Conservation (phyloP, 352 stramenopile genomes). For the Globisporangium cylindrosporum region DNA sequence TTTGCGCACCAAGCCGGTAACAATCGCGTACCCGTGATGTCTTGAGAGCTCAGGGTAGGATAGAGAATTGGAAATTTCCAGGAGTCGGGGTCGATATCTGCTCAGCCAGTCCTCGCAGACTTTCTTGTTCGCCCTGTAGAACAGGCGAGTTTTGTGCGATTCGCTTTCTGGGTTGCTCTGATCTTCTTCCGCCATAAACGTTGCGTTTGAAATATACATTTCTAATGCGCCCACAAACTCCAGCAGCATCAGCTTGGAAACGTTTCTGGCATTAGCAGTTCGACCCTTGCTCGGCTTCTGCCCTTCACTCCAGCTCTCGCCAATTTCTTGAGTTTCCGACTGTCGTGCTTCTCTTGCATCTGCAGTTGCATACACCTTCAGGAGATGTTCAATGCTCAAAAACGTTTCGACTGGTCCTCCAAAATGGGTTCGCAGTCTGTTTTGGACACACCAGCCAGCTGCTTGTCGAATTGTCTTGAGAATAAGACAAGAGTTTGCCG, state of each 20-base stretch:
- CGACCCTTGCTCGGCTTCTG: conserved; percentile 1
- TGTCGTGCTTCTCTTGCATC: background rate
- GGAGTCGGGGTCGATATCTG: conserved; percentile 51
- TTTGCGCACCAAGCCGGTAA: conserved; percentile 34
- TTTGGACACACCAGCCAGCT: conserved; percentile 67
- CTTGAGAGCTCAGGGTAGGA: conserved; percentile 30
- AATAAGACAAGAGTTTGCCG: conserved; percentile 25
- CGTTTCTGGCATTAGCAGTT: background rate
- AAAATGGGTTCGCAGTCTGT: conserved; percentile 72
- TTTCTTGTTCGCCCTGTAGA: conserved; percentile 62
- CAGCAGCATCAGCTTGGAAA: conserved; percentile 41
- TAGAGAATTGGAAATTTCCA: conserved; percentile 35
- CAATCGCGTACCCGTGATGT: conserved; percentile 44
- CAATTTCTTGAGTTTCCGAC: background rate
- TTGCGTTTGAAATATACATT: conserved; percentile 36
- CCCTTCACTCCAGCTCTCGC: background rate
- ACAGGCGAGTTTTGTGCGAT: conserved; percentile 37
- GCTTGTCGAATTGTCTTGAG: conserved; percentile 41
- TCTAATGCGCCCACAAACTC: conserved; percentile 61
- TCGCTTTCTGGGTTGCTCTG: conserved; percentile 40
- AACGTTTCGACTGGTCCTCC: conserved; percentile 75
- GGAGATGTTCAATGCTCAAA: conserved; percentile 64
- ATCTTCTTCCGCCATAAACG: conserved; percentile 18
- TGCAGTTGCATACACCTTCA: conserved; percentile 33
- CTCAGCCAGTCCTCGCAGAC: conserved; percentile 75